Conservation (phyloP, 306 rosid species). For the Dicorynia guianensis region DNA sequence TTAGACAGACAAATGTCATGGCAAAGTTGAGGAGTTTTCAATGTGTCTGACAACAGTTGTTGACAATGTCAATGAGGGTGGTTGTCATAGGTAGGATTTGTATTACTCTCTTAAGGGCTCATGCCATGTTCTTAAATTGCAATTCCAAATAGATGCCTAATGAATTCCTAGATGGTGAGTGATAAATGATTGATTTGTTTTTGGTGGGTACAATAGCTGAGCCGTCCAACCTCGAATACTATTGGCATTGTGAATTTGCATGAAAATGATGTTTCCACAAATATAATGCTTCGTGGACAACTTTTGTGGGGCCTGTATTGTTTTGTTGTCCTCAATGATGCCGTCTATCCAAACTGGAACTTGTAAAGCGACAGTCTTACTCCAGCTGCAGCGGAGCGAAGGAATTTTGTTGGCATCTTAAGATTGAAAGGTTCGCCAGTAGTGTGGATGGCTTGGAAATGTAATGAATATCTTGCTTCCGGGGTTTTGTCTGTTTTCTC, state of each 20-base stretch:
- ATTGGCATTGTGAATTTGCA: constrained; percentile 37
- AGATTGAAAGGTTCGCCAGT: neutral
- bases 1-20: too few relatives aligned
- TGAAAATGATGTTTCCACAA: constrained; percentile 18
- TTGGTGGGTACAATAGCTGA: constrained; percentile 31
- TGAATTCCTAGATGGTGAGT: constrained; percentile 23
- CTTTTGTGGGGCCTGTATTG: neutral
- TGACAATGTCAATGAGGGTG: constrained; percentile 65
- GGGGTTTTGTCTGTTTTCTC: constrained; percentile 34
- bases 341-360: constrained; percentile 36
- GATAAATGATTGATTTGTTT: constrained; percentile 16
- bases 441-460: constrained; percentile 17
- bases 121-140: constrained; percentile 22
- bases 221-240: constrained; percentile 44
- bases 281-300: neutral
- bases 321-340: constrained; percentile 17
- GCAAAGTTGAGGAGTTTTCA: neutral
- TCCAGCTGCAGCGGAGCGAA: constrained; percentile 42
- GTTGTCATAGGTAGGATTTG: constrained; percentile 50
- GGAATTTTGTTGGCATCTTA: constrained; percentile 39
- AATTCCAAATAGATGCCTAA: constrained; percentile 29
- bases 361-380: constrained; percentile 23
- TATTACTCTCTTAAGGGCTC: neutral
- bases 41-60: constrained; percentile 33
- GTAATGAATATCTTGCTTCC: neutral